Base-by-base conservation (phyloP, 208 protist genomes). In the Trypanosoma scelopori region DNA sequence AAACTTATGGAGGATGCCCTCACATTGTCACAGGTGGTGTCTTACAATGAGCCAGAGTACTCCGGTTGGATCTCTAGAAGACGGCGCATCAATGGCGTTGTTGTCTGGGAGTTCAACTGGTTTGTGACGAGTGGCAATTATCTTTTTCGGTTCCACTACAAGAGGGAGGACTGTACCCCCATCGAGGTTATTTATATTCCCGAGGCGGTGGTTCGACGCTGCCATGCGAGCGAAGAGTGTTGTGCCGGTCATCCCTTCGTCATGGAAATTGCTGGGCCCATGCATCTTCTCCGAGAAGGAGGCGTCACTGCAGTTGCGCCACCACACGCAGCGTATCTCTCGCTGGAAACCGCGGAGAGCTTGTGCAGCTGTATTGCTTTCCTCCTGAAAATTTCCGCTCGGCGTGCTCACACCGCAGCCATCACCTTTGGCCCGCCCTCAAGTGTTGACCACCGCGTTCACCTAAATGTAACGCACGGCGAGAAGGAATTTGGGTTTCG, bases 81-180 rank as follows among this genome's bases (percentile, higher is more conserved):
- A 11, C 60, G n/a, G 18, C 35, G 28, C 15, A 20, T 65, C 35
- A 20, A 12, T 27, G 30, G 30, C 25, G 32, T 65, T 43, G 12
- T 56, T 47, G 60, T 65, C 11, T 65, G 60, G 60, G 60, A 65
- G 47, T 56, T 65, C 45, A 65, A 56, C 45, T 65, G 46, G 46
- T 56, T 65, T 47, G 18, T 56, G 23, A 65, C 60, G 3, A 65
- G 48, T 39, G 60, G 48, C 18, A 65, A 65, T 47, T 51, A 47
- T 48, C 49, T 65, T 22, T 20, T 65, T 30, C 28, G 60, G 1
- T 65, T 65, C 56, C 35, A 47, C 15, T 16, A 30, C 9, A 65
- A 56, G 23, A 43, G 56, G 27, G 13, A 5, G 18, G 55, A 11
- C 13, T 65, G 49, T 56, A 18, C 20, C 47, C 60, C 60, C 11